Evolutionary conservation across 2,329 filamentous ascomycete genomes (phyloP).

Genomic region (Trichoderma sp.): DNA sequence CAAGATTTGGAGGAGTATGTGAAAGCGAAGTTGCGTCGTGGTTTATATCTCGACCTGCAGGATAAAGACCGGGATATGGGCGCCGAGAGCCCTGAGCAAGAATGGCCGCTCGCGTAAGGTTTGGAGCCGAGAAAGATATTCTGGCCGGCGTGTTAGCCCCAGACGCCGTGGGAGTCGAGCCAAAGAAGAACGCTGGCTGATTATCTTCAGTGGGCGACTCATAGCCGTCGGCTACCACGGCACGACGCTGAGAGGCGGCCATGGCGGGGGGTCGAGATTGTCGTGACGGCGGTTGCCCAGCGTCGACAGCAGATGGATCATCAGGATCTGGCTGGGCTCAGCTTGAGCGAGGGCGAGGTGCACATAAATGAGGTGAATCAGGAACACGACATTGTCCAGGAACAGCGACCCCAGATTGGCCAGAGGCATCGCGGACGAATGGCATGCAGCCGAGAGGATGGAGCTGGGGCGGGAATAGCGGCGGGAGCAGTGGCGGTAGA

Average conservation of each 20-base stretch:
- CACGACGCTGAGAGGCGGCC: conserved; percentile 38
- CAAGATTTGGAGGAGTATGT: conserved; percentile 10
- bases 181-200: conserved; percentile 37
- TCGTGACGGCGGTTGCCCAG: conserved; percentile 54
- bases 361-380: conserved; percentile 58
- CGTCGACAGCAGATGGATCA: conserved; percentile 54
- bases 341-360: conserved; percentile 54
- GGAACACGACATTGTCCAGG: conserved; percentile 56
- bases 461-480: neutral
- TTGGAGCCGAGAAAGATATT: conserved; percentile 10
- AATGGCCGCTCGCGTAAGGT: neutral
- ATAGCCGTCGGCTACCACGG: conserved; percentile 38
- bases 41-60: neutral
- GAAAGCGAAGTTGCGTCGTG: neutral
- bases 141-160: conserved; percentile 16
- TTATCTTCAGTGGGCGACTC: conserved; percentile 46
- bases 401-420: conserved; percentile 56
- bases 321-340: conserved; percentile 51
- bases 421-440: conserved; percentile 50
- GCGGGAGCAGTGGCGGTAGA: neutral
- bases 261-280: conserved; percentile 48
- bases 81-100: neutral
- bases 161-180: conserved; percentile 29
- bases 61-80: neutral
- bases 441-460: neutral